phyloP scores from a whole-genome alignment of 129 eudicot species.

The sunflower (Helianthus annuus) region HanXRQr2.0-SUNRISE NC_035438.2:3866469-3866968 shows the following conservation, averaged over 20 bases:
- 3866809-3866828: slow-evolving; percentile 40
- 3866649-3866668: slow-evolving; percentile 79
- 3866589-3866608: slow-evolving; percentile 98
- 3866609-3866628: slow-evolving; percentile 83
- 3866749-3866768: slow-evolving; percentile 65
- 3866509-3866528: slow-evolving; percentile 75
- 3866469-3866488: slow-evolving; percentile 54
- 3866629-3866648: slow-evolving; percentile 81
- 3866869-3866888: slow-evolving; percentile 44
- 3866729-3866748: slow-evolving; percentile 81
- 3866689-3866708: slow-evolving; percentile 82
- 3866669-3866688: slow-evolving; percentile 75
- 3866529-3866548: slow-evolving; percentile 62
- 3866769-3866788: slow-evolving; percentile 29
- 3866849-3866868: slow-evolving; percentile 49
- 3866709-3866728: slow-evolving; percentile 53
- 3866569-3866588: slow-evolving; percentile 92
- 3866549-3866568: slow-evolving; percentile 68
- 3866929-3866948: slow-evolving; percentile 63
- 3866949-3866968: slow-evolving; percentile 83
- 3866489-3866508: slow-evolving; percentile 68
- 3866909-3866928: slow-evolving; percentile 58
- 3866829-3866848: slow-evolving; percentile 69
- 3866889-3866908: slow-evolving; percentile 50
- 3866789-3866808: slow-evolving; percentile 1